A percentile compares a stretch with the other conserved stretches of the same genome.
Conservation (phyloP, 2,329 filamentous ascomycete genomes). For the Fusarium bulbicola region DNA sequence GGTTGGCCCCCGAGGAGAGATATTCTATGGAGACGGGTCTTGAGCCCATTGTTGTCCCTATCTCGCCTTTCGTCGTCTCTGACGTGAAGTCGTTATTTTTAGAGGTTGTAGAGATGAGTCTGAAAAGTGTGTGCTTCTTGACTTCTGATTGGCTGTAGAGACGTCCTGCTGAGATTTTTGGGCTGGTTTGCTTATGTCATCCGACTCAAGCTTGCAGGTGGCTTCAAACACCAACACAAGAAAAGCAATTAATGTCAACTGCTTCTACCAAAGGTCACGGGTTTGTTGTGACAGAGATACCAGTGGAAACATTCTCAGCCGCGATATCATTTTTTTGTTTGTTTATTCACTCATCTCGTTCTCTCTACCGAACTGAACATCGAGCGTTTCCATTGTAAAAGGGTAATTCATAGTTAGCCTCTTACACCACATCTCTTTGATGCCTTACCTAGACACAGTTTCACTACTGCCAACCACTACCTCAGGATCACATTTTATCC, state of each 20-base stretch:
- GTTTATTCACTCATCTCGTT: neutral
- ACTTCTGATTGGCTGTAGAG: constrained; percentile 49
- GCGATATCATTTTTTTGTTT: neutral
- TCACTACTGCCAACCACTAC: constrained; percentile 3
- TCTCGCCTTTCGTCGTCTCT: constrained; percentile 11
- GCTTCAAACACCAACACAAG: constrained; percentile 23
- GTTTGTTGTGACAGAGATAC: neutral
- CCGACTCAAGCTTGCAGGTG: constrained; percentile 10
- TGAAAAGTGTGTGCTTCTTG: constrained; percentile 47
- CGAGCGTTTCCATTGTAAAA: neutral
- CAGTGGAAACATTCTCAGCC: neutral
- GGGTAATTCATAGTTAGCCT: neutral
- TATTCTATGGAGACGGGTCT: constrained; percentile 56
- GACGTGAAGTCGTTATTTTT: constrained; percentile 11
- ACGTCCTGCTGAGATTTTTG: constrained; percentile 31
- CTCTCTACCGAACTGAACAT: neutral
- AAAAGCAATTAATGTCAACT: constrained; percentile 26
- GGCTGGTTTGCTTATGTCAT: constrained; percentile 39
- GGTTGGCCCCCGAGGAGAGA: constrained; percentile 85
- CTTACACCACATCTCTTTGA: neutral
- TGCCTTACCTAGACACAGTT: neutral
- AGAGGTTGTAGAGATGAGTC: constrained; percentile 40
- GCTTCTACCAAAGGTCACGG: neutral
- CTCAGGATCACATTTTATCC: constrained; percentile 3
- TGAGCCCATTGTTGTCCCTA: constrained; percentile 42